phyloP scores from a whole-genome alignment of 228 moss, liverwort and hornwort genomes.

The Sphagnum magellanicum region DNA sequence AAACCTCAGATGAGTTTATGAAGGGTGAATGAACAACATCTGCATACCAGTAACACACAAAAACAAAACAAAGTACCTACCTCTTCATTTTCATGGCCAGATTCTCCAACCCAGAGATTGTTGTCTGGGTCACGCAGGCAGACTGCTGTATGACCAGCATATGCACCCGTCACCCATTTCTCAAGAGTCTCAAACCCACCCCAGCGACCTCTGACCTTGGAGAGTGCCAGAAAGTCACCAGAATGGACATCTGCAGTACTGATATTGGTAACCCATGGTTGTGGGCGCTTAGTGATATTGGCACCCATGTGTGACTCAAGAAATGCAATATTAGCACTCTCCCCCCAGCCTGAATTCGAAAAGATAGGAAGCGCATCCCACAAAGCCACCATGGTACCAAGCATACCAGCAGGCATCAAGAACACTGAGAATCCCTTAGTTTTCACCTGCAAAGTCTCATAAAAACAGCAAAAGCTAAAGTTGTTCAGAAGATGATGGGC shows the following conservation, averaged over 20 bases:
- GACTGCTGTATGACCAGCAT: slow-evolving; percentile 21
- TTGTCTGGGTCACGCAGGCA: slow-evolving; percentile 20
- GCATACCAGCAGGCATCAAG: slow-evolving; percentile 31
- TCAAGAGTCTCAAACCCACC: slow-evolving; percentile 31
- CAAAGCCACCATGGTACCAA: slow-evolving; percentile 22
- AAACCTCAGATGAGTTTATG: too few species aligned
- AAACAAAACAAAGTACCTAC: not conserved
- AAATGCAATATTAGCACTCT: slow-evolving; percentile 21
- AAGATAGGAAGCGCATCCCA: slow-evolving; percentile 28
- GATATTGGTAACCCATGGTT: slow-evolving; percentile 24
- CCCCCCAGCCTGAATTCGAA: slow-evolving; percentile 19
- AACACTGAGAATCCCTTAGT: slow-evolving; percentile 21
- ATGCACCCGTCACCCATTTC: slow-evolving; percentile 33
- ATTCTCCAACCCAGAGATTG: slow-evolving; percentile 31
- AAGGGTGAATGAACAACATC: too few species aligned
- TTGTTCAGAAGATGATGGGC: too few species aligned
- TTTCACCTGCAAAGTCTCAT: slow-evolving; percentile 9
- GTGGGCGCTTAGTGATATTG: slow-evolving; percentile 11
- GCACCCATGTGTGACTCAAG: slow-evolving; percentile 22
- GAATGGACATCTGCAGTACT: slow-evolving; percentile 18
- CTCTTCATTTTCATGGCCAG: slow-evolving; percentile 27
- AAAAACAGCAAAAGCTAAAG: too few species aligned
- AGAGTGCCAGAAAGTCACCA: slow-evolving; percentile 26
- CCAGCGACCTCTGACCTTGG: slow-evolving; percentile 26
- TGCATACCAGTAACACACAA: too few species aligned